phyloP scores from a whole-genome alignment of 202 grass and related monocot genomes.

The Eragrostis tef region DNA sequence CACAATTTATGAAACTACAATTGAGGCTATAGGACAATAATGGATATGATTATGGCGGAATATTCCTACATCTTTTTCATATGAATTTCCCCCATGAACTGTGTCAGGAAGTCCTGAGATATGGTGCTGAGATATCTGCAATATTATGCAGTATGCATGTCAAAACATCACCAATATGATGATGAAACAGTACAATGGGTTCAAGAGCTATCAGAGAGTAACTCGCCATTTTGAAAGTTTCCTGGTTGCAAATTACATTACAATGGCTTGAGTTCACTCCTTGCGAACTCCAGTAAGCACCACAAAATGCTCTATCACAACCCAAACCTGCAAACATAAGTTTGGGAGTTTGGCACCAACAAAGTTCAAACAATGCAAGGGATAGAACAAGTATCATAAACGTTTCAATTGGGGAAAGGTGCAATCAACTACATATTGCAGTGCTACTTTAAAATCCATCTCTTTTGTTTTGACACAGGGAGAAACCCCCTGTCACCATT shows the following conservation, averaged over 20 bases:
- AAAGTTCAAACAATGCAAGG: slow-evolving; percentile 30
- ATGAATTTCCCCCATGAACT: slow-evolving; percentile 78
- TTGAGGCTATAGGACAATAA: slow-evolving; percentile 30
- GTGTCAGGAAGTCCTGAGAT: slow-evolving; percentile 70
- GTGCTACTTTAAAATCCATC: slow-evolving; percentile 1
- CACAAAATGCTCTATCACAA: slow-evolving; percentile 78
- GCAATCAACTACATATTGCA: background rate
- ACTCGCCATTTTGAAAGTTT: slow-evolving; percentile 75
- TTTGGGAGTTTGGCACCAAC: slow-evolving; percentile 2
- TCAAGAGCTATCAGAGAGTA: slow-evolving; percentile 11
- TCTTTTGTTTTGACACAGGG: no score
- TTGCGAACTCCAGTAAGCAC: slow-evolving; percentile 85
- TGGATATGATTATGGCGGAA: background rate
- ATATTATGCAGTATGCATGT: slow-evolving; percentile 36
- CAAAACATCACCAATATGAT: slow-evolving; percentile 39
- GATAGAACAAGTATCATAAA: slow-evolving; percentile 15
- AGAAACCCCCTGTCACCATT: no score
- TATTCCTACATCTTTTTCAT: slow-evolving; percentile 83
- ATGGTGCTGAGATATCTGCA: slow-evolving; percentile 65
- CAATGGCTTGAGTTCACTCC: slow-evolving; percentile 77
- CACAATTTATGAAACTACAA: slow-evolving; percentile 41
- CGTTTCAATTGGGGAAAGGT: background rate
- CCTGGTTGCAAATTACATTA: slow-evolving; percentile 66
- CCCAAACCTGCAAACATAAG: slow-evolving; percentile 66
- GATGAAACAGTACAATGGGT: slow-evolving; percentile 4